Evolutionary conservation across 208 protist species (phyloP).

Genomic region (Balamuthia mandrillaris): DNA sequence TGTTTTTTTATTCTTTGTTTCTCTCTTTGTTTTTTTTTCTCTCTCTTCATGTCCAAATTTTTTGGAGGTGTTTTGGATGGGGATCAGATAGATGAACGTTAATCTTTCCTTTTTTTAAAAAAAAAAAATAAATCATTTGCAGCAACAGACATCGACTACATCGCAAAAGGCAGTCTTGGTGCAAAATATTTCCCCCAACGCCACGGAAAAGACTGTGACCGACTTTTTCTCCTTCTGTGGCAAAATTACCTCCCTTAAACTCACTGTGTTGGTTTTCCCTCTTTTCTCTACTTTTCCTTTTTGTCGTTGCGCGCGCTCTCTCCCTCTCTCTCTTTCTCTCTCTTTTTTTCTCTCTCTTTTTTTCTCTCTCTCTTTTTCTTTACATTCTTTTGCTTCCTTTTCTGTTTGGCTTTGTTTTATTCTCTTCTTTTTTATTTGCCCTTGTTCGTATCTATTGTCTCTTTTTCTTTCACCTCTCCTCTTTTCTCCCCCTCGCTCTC

Average conservation of each 20-base stretch:
- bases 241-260: conserved; percentile 48
- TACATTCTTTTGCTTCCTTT: not conserved
- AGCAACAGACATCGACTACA: too few relatives aligned
- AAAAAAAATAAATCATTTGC: too few relatives aligned
- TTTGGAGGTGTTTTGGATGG: too few relatives aligned
- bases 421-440: not conserved
- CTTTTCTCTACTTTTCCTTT: not conserved
- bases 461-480: too few relatives aligned
- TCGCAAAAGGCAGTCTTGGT: too few relatives aligned
- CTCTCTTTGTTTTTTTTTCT: too few relatives aligned
- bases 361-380: conserved; percentile 43
- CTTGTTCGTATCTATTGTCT: not conserved
- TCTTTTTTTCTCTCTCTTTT: conserved; percentile 16
- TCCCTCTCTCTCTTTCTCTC: not conserved
- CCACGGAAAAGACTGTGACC: conserved; percentile 45
- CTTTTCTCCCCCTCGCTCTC: not conserved
- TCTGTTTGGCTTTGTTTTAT: conserved; percentile 13
- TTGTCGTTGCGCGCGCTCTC: too few relatives aligned
- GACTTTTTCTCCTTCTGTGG: conserved; percentile 66
- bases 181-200: conserved; percentile 52
- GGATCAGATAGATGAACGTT: too few relatives aligned
- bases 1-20: too few relatives aligned
- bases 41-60: too few relatives aligned
- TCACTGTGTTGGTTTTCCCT: conserved; percentile 40
- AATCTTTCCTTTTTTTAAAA: too few relatives aligned